Base-by-base conservation (phyloP, 306 rosid genomes). In the Medicago lupulina region DNA sequence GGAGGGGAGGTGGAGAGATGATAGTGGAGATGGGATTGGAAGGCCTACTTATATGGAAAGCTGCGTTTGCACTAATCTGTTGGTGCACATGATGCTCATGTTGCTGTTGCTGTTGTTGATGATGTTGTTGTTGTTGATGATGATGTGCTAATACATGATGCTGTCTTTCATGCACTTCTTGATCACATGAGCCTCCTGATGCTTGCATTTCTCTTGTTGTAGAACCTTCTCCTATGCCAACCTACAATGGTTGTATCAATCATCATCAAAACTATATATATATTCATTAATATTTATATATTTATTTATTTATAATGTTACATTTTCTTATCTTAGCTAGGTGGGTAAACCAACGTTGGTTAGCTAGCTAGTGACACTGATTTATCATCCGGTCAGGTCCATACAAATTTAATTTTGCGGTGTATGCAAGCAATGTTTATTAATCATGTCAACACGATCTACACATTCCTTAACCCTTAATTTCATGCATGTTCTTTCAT, bases 201-300 rank as follows among this genome's bases (percentile, higher is more conserved):
- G 78, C 86, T 53, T 71, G 75, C 21, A 74, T 65, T 80, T 89
- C 96, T 76, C 93, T 87, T 80, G 72, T 83, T 14, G 83, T 85
- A 18, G 91, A 91, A 79, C 79, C 82, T 74, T 91, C 98, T 59
- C 87, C 97, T 54, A 90, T 85, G 75, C 96, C 96, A 83, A 87
- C 96, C 98, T 95, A 86, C 79, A 86, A 54, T 12, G 2, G 18
- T 43, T 19, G 2, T 57, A 21, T 38, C 55, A 75, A 65, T 18
- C 25, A 61, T 46, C 71, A 23, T 57, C 6, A 12, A 5, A 67
- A 18, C 7, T 59, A 13, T 28, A 34, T 12, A 2, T 59, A 13
- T 28, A 34, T 12, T 5, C 11, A 1, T 11, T 58, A 57, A 21
- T 60, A 39, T 47, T 70, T 49, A 60, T 14, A 21, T 60, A 39